Percentiles rank a stretch among this genome's conserved stretches.
phyloP scores from a whole-genome alignment of 2,329 filamentous ascomycete genomes.

The Aspergillus caelatus region DNA sequence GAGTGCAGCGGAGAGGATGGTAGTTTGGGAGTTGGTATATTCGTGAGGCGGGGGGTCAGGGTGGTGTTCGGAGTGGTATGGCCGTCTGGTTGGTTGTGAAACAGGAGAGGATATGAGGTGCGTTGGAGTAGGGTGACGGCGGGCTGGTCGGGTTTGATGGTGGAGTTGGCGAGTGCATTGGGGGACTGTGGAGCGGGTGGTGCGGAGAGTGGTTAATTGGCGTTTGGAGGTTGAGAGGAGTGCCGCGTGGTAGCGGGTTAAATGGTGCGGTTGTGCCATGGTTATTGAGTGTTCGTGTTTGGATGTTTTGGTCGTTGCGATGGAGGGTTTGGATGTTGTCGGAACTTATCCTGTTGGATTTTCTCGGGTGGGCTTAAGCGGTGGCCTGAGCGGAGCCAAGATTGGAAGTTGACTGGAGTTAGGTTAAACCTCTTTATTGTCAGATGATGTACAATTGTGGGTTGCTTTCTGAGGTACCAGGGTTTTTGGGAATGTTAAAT shows the following conservation, averaged over 20 bases:
- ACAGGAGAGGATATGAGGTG: not conserved
- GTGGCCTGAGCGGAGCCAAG: conserved; percentile 24
- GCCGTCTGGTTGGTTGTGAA: conserved; percentile 26
- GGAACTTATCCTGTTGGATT: not conserved
- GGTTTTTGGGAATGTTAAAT: not conserved
- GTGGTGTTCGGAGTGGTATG: conserved; percentile 77
- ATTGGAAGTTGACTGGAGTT: not conserved
- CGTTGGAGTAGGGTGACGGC: not conserved
- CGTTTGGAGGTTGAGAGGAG: not conserved
- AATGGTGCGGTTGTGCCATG: not conserved
- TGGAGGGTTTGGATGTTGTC: not conserved
- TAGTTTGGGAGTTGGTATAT: conserved; percentile 67
- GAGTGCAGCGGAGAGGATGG: conserved; percentile 81
- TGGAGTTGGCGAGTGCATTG: not conserved
- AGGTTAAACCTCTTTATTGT: not conserved
- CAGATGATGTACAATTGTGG: not conserved
- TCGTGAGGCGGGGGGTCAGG: conserved; percentile 57
- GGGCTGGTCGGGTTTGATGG: not conserved
- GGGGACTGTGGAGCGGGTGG: not conserved
- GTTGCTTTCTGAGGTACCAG: not conserved
- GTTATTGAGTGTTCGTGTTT: not conserved
- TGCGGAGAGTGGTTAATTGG: not conserved
- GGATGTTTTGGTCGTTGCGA: not conserved
- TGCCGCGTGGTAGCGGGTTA: not conserved
- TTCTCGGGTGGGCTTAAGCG: conserved; percentile 17